Conservation (phyloP, 2,329 filamentous ascomycete genomes). For the Aulographum hederae region DNA sequence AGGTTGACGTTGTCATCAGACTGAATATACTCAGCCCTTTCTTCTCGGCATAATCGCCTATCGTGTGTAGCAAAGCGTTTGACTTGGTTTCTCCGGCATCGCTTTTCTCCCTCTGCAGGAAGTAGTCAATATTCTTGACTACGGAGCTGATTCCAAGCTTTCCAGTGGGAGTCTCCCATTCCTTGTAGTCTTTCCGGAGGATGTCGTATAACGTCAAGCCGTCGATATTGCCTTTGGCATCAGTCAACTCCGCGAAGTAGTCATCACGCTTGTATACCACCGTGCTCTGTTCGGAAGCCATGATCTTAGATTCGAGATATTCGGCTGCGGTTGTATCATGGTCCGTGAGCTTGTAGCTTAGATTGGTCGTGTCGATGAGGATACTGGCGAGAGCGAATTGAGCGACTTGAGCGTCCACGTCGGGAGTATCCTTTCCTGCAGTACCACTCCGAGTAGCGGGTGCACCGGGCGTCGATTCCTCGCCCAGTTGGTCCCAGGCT, state of each 20-base stretch:
- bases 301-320: conserved; percentile 39
- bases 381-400: conserved; percentile 51
- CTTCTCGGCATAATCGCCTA: conserved; percentile 37
- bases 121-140: conserved; percentile 42
- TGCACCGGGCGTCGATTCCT: background rate
- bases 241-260: conserved; percentile 42
- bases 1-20: conserved; percentile 50
- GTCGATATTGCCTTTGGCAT: conserved; percentile 51
- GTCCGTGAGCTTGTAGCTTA: conserved; percentile 45
- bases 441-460: background rate
- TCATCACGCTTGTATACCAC: conserved; percentile 30
- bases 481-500: conserved; percentile 26
- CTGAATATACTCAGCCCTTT: conserved; percentile 41
- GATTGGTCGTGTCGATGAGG: conserved; percentile 49
- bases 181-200: conserved; percentile 69
- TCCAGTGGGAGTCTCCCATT: conserved; percentile 41
- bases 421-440: conserved; percentile 17
- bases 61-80: conserved; percentile 27
- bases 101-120: conserved; percentile 35
- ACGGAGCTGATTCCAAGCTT: conserved; percentile 50
- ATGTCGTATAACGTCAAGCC: conserved; percentile 44
- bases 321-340: conserved; percentile 39
- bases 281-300: conserved; percentile 14
- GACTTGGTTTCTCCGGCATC: conserved; percentile 12
- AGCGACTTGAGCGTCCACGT: conserved; percentile 36